Percentiles rank a stretch among this genome's conserved stretches.
These are phyloP conservation scores for Trichosanthes truncata DNA, from an alignment of 306 rosid genomes.

Conservation along the genomic window DNA sequence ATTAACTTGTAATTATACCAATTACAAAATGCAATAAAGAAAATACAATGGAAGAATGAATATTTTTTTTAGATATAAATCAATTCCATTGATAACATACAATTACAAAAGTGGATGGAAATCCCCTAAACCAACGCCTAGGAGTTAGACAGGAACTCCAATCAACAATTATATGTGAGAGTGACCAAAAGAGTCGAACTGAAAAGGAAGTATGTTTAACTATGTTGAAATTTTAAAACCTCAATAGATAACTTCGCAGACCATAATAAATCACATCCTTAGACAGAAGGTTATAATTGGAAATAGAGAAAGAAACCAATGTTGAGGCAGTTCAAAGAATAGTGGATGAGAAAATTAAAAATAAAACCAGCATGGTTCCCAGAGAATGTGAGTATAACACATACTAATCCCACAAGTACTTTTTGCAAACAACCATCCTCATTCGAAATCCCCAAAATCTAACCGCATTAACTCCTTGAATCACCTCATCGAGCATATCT, in stretches of 20 bases:
- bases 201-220: not conserved
- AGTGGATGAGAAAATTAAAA: not conserved
- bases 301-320: not conserved
- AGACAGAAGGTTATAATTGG: not conserved
- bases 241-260: not conserved
- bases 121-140: not conserved
- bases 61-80: not conserved
- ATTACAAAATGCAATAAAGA: not conserved
- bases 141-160: not conserved
- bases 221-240: not conserved
- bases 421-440: not conserved
- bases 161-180: not conserved
- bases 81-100: not conserved
- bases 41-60: not conserved
- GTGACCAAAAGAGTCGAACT: not conserved
- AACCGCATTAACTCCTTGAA: not conserved
- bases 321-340: not conserved
- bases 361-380: not conserved
- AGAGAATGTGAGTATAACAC: not conserved
- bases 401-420: not conserved
- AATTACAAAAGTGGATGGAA: not conserved
- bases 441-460: not conserved
- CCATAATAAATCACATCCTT: not conserved
- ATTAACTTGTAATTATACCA: not conserved
- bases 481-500: not conserved